Base-by-base conservation (phyloP, 805 yeast species). In the Lipomyces orientalis region DNA sequence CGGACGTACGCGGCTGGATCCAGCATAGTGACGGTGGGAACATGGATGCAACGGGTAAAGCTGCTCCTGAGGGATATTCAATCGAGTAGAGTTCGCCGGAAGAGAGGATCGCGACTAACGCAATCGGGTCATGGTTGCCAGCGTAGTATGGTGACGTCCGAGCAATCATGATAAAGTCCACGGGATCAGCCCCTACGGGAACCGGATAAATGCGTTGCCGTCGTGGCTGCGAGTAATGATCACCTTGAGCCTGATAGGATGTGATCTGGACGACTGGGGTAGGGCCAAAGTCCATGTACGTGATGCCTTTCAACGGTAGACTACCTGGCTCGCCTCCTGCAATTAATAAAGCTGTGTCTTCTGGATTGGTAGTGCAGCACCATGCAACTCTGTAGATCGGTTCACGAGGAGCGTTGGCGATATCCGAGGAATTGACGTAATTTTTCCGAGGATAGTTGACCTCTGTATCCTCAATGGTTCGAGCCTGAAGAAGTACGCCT, bases 1-100 rank as follows among this genome's bases (percentile, higher is more conserved):
- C 82, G 0, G 91, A 86, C 8, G 88, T 85, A 10, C 85, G 86
- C 0, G 98, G 95, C 68, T 90, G 87, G 16, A 91, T 80, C 89
- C 94, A 88, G 4, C 91, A 85, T 33, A 95, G 74, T 1, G 93
- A 85, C 10, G 96, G 90, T 2, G 99, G 98, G 60, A 95, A 84
- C n/a, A 86, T 75, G 0, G 86, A 78, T 0, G 91, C 86, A 22
- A 82, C 83, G 43, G 84, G 82, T 1, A 86, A 82, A 22, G 83
- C 74, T 8, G 78, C 77, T 0, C 90, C 91, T 7, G 81, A 77
- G 1, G 92, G 89, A 69, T 83, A 88, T 54, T 84, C 79, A 69
- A 90, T 71, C 31, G 90, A 81, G 73, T 88, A 87, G 49, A 92
- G 74, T 22, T 90, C 87, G 2, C 95, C 94, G 65, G 86, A 82